These are phyloP conservation scores for Graphilbum sp. DNA, from an alignment of 2,329 filamentous ascomycete genomes.

Conservation along the genomic window DNA sequence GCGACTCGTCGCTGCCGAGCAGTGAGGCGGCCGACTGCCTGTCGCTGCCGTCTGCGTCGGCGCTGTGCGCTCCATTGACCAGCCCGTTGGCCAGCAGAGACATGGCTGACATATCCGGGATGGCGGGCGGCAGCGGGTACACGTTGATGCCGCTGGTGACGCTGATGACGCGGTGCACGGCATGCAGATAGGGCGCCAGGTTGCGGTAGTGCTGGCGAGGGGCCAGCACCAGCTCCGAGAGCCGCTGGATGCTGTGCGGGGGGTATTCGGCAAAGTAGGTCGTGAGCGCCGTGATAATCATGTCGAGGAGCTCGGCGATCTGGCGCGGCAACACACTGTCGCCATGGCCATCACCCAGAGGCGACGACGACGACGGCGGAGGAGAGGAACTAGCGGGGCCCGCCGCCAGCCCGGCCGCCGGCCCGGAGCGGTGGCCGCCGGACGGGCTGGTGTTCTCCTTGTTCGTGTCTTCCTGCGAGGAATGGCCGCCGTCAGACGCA, in stretches of 20 bases:
- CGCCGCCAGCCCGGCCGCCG: constrained; percentile 17
- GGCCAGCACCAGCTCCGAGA: constrained; percentile 68
- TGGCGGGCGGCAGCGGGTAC: constrained; percentile 64
- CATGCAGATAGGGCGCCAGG: constrained; percentile 73
- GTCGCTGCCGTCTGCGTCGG: constrained; percentile 15
- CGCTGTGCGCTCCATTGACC: constrained; percentile 15
- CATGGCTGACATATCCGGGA: constrained; percentile 40
- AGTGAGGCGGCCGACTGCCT: background rate
- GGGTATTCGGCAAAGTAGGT: constrained; percentile 57
- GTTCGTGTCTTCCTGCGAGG: constrained; percentile 40
- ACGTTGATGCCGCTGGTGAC: constrained; percentile 68
- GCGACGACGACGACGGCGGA: constrained; percentile 10
- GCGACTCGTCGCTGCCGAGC: constrained; percentile 68
- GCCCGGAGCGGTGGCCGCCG: constrained; percentile 9
- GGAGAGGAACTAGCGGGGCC: constrained; percentile 19
- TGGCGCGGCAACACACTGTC: constrained; percentile 37
- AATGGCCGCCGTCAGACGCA: background rate
- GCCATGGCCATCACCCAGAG: constrained; percentile 9
- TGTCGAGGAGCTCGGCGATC: constrained; percentile 43
- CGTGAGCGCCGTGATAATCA: constrained; percentile 44
- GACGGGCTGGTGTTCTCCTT: constrained; percentile 53
- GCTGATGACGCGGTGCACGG: constrained; percentile 76
- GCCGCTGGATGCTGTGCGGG: constrained; percentile 82
- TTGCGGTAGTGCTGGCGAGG: constrained; percentile 69
- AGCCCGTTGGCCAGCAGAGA: constrained; percentile 46